phyloP scores from a whole-genome alignment of 768 basidiomycete species.

The Pleurotus citrinopileatus region DNA sequence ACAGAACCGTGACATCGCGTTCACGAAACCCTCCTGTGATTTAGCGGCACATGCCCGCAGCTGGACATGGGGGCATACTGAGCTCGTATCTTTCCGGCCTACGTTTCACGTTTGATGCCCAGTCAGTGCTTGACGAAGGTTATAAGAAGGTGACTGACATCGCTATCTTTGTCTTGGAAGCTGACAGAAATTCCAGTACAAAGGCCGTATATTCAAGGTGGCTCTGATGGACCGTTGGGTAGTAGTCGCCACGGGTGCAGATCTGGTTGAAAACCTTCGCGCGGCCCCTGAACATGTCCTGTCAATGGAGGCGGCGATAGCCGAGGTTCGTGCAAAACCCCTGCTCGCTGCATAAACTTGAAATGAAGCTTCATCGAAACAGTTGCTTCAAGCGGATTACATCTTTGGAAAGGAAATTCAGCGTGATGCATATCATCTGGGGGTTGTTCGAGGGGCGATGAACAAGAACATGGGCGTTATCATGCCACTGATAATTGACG shows the following conservation, averaged over 20 bases:
- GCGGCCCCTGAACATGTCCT: constrained; percentile 44
- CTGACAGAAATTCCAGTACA: constrained; percentile 18
- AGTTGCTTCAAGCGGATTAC: constrained; percentile 32
- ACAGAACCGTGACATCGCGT: not conserved
- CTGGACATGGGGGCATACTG: constrained; percentile 13
- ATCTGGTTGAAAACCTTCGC: constrained; percentile 43
- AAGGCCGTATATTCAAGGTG: constrained; percentile 36
- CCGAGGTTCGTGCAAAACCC: constrained; percentile 28
- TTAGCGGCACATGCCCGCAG: constrained; percentile 11
- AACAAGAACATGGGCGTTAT: constrained; percentile 24
- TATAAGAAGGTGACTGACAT: constrained; percentile 12
- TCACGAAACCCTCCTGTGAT: not conserved
- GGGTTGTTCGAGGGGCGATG: constrained; percentile 23
- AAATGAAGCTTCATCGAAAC: not conserved
- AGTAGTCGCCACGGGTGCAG: constrained; percentile 36
- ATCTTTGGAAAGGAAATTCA: constrained; percentile 27
- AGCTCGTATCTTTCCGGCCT: constrained; percentile 12
- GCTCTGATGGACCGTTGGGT: constrained; percentile 42
- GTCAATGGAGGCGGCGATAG: constrained; percentile 35
- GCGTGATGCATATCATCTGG: constrained; percentile 20
- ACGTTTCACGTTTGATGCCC: constrained; percentile 9
- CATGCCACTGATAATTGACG: constrained; percentile 23
- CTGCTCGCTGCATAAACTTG: constrained; percentile 4
- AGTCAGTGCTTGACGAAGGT: constrained; percentile 12
- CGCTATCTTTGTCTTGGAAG: not conserved